These are phyloP conservation scores for Eucalyptus erythrocorys DNA, from an alignment of 345 rosid species.

Conservation along the genomic window DNA sequence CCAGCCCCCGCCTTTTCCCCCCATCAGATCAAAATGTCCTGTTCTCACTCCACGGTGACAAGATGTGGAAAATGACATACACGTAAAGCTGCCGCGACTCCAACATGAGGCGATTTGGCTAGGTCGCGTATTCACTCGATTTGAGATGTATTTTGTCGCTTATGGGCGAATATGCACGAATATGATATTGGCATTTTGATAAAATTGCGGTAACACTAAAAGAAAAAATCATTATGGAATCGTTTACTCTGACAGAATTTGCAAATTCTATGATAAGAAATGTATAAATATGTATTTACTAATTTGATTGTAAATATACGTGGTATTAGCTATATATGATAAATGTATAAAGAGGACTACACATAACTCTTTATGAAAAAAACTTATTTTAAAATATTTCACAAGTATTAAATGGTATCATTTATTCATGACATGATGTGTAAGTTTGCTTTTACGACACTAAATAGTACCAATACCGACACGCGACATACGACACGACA, in stretches of 20 bases:
- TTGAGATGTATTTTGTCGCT: background rate
- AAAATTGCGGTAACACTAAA: background rate
- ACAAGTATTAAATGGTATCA: background rate
- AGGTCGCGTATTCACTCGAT: background rate
- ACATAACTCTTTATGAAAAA: background rate
- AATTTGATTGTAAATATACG: background rate
- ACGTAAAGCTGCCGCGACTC: background rate
- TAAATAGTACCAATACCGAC: too few species aligned
- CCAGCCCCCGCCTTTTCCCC: background rate
- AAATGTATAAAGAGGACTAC: background rate
- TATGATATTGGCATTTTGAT: background rate
- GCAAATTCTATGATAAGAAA: background rate
- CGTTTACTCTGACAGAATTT: background rate
- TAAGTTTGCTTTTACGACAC: background rate
- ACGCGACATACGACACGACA: too few species aligned
- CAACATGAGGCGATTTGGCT: background rate
- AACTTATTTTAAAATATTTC: background rate
- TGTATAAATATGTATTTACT: background rate
- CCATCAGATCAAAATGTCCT: background rate
- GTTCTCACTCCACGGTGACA: background rate
- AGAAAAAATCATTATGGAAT: background rate
- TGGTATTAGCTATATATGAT: background rate
- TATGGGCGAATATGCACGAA: background rate
- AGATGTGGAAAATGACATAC: background rate
- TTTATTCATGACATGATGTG: background rate